Evolutionary conservation across 2,329 filamentous ascomycete genomes (phyloP).

Genomic region (Pseudogymnoascus destructans): DNA sequence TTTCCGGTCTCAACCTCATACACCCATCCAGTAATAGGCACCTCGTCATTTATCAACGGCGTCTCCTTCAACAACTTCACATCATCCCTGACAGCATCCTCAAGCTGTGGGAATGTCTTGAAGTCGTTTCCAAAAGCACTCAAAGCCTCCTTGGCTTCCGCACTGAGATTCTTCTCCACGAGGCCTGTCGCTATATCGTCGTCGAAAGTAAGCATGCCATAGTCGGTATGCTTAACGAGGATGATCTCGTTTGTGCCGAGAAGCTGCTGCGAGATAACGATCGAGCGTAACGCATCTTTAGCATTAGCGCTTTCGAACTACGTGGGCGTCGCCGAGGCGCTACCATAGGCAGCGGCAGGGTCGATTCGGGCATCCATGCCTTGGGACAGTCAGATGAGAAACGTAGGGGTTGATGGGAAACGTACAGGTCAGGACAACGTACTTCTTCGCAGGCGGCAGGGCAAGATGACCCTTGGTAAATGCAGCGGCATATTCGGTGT

Average conservation of each 20-base stretch:
- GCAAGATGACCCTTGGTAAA: slow-evolving; percentile 56
- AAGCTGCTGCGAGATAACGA: slow-evolving; percentile 68
- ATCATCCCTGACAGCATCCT: slow-evolving; percentile 52
- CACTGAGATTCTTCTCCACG: slow-evolving; percentile 44
- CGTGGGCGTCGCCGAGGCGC: slow-evolving; percentile 64
- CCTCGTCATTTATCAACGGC: slow-evolving; percentile 44
- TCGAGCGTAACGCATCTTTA: slow-evolving; percentile 56
- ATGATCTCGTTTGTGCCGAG: slow-evolving; percentile 65
- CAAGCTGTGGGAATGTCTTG: slow-evolving; percentile 42
- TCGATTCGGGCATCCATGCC: slow-evolving; percentile 75
- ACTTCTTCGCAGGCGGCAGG: slow-evolving; percentile 57
- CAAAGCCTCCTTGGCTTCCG: slow-evolving; percentile 24
- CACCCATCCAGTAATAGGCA: slow-evolving; percentile 58
- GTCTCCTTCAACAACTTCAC: slow-evolving; percentile 47
- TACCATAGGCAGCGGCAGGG: slow-evolving; percentile 54
- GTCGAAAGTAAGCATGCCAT: slow-evolving; percentile 59
- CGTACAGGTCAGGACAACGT: slow-evolving; percentile 34
- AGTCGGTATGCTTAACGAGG: slow-evolving; percentile 39
- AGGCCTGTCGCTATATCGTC: slow-evolving; percentile 41
- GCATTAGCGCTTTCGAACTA: slow-evolving; percentile 62
- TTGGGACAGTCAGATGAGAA: slow-evolving; percentile 36
- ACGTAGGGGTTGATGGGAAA: not conserved
- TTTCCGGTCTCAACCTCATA: slow-evolving; percentile 67
- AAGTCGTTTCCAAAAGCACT: slow-evolving; percentile 18
- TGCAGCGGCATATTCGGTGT: slow-evolving; percentile 40